Conservation (phyloP, 139 green algal species). For the Chlamydomonas urium region DNA sequence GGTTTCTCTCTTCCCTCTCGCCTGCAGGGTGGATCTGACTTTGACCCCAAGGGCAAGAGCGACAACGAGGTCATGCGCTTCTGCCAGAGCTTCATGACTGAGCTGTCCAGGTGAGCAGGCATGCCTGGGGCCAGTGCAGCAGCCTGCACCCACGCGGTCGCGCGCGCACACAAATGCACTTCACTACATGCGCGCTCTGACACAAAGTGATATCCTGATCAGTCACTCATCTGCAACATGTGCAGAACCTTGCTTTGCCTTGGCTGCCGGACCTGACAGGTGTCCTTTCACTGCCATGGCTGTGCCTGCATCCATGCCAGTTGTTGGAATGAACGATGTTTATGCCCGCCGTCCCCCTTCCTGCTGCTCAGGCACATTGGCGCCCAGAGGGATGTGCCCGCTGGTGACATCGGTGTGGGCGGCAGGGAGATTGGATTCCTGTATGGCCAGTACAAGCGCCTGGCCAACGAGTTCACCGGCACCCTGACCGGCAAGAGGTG, state of each 20-base stretch:
- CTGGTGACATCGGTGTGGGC: constrained; percentile 81
- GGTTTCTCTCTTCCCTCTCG: neutral
- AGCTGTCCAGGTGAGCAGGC: constrained; percentile 53
- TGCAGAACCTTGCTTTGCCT: no score
- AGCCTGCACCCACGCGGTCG: no score
- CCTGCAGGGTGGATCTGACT: constrained; percentile 72
- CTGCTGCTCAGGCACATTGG: constrained; percentile 46
- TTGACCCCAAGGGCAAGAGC: constrained; percentile 76
- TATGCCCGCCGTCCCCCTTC: neutral
- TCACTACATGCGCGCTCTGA: no score
- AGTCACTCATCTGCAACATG: no score
- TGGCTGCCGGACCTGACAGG: no score
- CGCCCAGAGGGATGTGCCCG: constrained; percentile 66
- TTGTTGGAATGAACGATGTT: no score
- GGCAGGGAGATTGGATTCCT: constrained; percentile 70
- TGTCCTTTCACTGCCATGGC: no score
- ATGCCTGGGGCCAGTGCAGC: no score
- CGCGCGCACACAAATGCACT: no score
- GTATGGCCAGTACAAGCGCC: constrained; percentile 84
- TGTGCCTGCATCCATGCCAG: no score
- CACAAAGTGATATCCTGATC: no score
- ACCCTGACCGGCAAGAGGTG: constrained; percentile 74
- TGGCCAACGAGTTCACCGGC: constrained; percentile 52
- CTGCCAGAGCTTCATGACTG: constrained; percentile 81
- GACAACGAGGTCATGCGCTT: constrained; percentile 67